phyloP scores from a whole-genome alignment of 129 eudicot species.

The Tagetes patula region DNA sequence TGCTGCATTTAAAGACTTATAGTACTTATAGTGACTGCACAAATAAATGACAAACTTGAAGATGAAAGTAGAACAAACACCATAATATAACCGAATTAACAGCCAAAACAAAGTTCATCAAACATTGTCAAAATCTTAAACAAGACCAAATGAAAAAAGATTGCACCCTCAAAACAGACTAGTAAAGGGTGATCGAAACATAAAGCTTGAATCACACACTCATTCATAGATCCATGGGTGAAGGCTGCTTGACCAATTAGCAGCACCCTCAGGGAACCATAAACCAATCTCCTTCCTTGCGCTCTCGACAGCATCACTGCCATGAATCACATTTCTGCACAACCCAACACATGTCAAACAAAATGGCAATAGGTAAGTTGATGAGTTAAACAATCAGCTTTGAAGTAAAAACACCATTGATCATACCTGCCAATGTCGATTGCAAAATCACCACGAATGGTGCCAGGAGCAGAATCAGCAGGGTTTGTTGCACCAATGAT shows the following conservation, averaged over 20 bases:
- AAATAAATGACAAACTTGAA: too few species aligned
- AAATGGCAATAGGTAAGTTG: not conserved
- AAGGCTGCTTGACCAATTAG: constrained; percentile 82
- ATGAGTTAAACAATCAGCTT: too few species aligned
- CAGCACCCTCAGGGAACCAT: constrained; percentile 93
- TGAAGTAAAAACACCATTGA: not conserved
- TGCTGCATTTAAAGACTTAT: too few species aligned
- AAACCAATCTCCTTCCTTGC: constrained; percentile 88
- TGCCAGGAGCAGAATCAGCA: constrained; percentile 86
- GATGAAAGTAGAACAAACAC: not conserved
- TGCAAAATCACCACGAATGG: constrained; percentile 96
- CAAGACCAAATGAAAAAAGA: constrained; percentile 26
- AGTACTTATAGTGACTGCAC: too few species aligned
- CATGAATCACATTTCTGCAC: constrained; percentile 91
- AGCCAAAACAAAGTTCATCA: constrained; percentile 4
- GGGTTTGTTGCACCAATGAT: constrained; percentile 99
- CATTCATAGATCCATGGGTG: constrained; percentile 86
- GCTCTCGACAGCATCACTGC: constrained; percentile 93
- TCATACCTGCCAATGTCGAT: constrained; percentile 87
- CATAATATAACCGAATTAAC: constrained; percentile 6
- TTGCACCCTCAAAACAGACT: constrained; percentile 26
- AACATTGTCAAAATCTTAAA: constrained; percentile 10
- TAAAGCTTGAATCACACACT: constrained; percentile 11
- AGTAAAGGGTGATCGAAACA: constrained; percentile 12
- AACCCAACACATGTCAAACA: constrained; percentile 4